Evolutionary conservation across 2,329 filamentous ascomycete species (phyloP).

Genomic region (Xylaria sp.): DNA sequence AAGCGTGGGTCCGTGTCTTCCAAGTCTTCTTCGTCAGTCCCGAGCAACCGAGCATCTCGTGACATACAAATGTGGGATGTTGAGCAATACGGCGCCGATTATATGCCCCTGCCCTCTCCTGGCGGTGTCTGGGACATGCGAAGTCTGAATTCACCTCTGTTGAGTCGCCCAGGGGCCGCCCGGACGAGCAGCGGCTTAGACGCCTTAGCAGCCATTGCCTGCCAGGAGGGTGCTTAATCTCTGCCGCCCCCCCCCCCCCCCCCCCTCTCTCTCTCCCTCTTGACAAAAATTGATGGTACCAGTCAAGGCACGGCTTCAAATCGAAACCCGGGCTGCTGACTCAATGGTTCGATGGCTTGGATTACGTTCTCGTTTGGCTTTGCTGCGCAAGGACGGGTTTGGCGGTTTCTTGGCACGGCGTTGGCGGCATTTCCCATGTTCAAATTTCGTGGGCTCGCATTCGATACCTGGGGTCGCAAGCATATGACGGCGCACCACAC

Average conservation of each 20-base stretch:
- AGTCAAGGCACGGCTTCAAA: slow-evolving; percentile 2
- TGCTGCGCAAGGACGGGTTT: slow-evolving; percentile 12
- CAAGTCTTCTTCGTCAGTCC: slow-evolving; percentile 49
- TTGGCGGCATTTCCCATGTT: slow-evolving; percentile 40
- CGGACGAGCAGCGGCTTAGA: slow-evolving; percentile 65
- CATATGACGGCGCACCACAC: slow-evolving; percentile 49
- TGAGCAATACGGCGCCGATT: slow-evolving; percentile 53
- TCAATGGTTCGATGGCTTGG: not conserved
- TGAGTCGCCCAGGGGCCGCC: slow-evolving; percentile 56
- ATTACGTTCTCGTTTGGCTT: slow-evolving; percentile 19
- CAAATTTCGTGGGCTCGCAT: slow-evolving; percentile 39
- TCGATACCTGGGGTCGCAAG: slow-evolving; percentile 47
- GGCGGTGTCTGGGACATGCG: slow-evolving; percentile 60
- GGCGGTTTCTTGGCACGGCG: slow-evolving; percentile 39
- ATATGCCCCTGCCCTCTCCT: slow-evolving; percentile 53
- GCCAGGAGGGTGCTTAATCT: slow-evolving; percentile 57
- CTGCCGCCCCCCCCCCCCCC: not conserved
- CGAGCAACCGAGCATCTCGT: slow-evolving; percentile 47
- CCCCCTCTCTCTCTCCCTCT: not conserved
- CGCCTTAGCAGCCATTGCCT: slow-evolving; percentile 65
- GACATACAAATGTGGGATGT: slow-evolving; percentile 56
- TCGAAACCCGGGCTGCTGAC: not conserved
- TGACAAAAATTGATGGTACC: not conserved
- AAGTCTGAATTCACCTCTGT: slow-evolving; percentile 57
- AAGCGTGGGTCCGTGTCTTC: slow-evolving; percentile 41